phyloP scores from a whole-genome alignment of 2,329 filamentous ascomycete species.

The Fusarium oxysporum region DNA sequence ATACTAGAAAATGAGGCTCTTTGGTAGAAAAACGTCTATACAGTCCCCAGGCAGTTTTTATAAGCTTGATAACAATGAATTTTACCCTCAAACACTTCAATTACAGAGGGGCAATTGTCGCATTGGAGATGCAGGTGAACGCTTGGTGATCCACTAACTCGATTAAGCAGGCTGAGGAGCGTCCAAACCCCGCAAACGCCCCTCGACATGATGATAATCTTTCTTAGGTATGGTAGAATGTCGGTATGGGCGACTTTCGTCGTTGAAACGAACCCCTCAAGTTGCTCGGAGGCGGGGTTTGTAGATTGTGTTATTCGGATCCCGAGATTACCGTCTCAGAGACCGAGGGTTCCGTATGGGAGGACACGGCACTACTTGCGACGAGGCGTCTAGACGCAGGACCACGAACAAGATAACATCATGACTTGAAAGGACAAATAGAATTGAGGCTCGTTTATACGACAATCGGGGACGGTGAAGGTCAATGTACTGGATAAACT shows the following conservation, averaged over 20 bases:
- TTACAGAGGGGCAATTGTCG: neutral
- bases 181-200: neutral
- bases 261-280: neutral
- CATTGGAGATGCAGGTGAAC: neutral
- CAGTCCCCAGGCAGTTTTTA: neutral
- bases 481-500: neutral
- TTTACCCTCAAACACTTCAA: too few relatives aligned
- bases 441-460: rapidly evolving
- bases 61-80: neutral
- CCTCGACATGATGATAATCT: too few relatives aligned
- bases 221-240: neutral
- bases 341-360: neutral
- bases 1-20: neutral
- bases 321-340: neutral
- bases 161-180: neutral
- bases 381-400: too few relatives aligned
- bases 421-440: neutral
- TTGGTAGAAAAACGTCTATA: rapidly evolving
- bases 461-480: too few relatives aligned
- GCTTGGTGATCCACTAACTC: neutral
- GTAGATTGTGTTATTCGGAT: neutral
- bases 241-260: neutral
- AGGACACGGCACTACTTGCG: neutral
- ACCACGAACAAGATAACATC: neutral
- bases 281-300: neutral